These are phyloP conservation scores for Ceratonia siliqua DNA, from an alignment of 306 rosid species.

Conservation along the genomic window DNA sequence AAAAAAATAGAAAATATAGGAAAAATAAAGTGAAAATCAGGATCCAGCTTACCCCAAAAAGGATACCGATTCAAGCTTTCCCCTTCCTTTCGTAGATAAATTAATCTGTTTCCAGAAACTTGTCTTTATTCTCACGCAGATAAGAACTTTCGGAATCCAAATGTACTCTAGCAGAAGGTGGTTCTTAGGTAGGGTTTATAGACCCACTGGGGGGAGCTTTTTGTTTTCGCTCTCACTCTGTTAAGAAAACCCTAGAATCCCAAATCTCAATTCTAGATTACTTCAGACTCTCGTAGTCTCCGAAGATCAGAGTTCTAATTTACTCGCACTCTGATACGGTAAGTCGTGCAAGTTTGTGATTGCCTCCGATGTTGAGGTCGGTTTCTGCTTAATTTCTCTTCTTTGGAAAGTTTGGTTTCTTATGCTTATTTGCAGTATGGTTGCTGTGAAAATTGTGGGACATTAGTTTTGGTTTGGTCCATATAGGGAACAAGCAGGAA, in stretches of 20 bases:
- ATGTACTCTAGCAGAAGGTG: neutral
- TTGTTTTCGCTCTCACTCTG: neutral
- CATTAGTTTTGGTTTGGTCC: neutral
- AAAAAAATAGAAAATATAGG: neutral
- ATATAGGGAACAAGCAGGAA: neutral
- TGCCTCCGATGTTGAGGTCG: neutral
- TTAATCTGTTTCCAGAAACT: neutral
- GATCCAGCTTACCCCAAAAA: neutral
- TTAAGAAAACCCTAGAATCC: neutral
- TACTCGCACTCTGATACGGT: neutral
- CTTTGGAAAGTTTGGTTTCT: neutral
- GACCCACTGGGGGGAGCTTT: neutral
- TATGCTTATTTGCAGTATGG: neutral
- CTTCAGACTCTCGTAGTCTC: neutral
- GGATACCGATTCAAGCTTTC: neutral
- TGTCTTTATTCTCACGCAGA: neutral
- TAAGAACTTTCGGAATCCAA: neutral
- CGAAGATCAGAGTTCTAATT: neutral
- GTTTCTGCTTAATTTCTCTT: neutral
- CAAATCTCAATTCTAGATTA: constrained; percentile 4
- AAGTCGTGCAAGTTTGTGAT: neutral
- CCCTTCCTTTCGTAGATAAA: neutral
- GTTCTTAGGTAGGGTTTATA: constrained; percentile 8
- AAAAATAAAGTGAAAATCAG: neutral
- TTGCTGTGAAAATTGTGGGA: neutral